These are phyloP conservation scores for Viola pubescens DNA, from an alignment of 441 rosid species.

Conservation along the genomic window DNA sequence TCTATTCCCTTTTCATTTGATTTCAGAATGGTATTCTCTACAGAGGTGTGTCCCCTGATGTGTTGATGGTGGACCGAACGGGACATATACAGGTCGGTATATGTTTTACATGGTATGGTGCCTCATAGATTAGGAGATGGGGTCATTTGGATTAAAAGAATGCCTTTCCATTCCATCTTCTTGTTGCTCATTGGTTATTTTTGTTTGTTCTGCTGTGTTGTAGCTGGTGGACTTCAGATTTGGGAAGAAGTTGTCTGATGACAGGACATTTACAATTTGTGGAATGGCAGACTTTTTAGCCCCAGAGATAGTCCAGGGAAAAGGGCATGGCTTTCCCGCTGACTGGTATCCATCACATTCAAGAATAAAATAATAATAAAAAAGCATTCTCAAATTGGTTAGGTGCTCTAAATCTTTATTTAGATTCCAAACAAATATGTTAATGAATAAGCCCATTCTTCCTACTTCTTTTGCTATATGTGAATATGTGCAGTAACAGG, in stretches of 20 bases:
- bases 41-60: conserved; percentile 85
- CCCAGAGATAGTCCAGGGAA: conserved; percentile 91
- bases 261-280: conserved; percentile 80
- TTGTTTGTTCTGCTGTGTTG: conserved; percentile 17
- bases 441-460: neutral
- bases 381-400: neutral
- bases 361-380: neutral
- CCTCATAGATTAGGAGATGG: neutral
- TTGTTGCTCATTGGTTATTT: conserved; percentile 7
- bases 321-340: conserved; percentile 76
- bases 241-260: conserved; percentile 60
- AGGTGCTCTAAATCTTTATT: neutral
- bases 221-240: conserved; percentile 90
- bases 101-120: conserved; percentile 6
- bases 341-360: conserved; percentile 54
- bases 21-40: conserved; percentile 69
- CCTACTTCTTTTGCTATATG: neutral
- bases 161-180: neutral
- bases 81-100: conserved; percentile 70
- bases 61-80: conserved; percentile 73
- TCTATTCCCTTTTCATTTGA: conserved; percentile 19
- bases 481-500: neutral
- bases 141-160: neutral
- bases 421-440: neutral
- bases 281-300: conserved; percentile 86